Evolutionary conservation across 345 rosid genomes (phyloP).

Genomic region (Rhizophora apiculata): DNA sequence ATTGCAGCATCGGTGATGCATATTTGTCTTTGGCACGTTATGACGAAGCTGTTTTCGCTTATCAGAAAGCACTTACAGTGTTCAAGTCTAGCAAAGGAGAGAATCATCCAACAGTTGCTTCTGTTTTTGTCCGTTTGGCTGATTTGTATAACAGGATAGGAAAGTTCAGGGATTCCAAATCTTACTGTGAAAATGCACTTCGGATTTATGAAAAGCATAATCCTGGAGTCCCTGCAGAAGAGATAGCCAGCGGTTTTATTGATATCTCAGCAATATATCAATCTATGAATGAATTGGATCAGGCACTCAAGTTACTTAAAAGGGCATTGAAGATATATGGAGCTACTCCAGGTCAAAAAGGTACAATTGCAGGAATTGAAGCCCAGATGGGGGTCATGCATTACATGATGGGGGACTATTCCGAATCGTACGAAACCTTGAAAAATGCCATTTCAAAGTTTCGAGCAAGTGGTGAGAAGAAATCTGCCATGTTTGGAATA

Average conservation of each 20-base stretch:
- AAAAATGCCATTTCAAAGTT: constrained; percentile 63
- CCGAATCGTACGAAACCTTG: constrained; percentile 64
- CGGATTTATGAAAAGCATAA: constrained; percentile 55
- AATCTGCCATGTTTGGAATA: constrained; percentile 72
- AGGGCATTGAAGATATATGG: constrained; percentile 60
- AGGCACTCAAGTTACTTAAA: constrained; percentile 59
- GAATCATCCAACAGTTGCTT: constrained; percentile 75
- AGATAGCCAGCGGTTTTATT: constrained; percentile 74
- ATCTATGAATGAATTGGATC: constrained; percentile 70
- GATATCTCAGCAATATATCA: constrained; percentile 84
- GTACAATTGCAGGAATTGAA: constrained; percentile 80
- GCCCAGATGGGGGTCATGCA: constrained; percentile 90
- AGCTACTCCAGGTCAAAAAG: constrained; percentile 64
- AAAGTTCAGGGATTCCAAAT: constrained; percentile 69
- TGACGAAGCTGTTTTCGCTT: constrained; percentile 81
- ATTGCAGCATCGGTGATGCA: constrained; percentile 89
- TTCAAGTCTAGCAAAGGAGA: constrained; percentile 80
- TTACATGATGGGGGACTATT: constrained; percentile 75
- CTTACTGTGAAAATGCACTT: constrained; percentile 80
- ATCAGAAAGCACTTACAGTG: constrained; percentile 78
- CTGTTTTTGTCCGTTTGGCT: constrained; percentile 80
- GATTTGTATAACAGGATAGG: constrained; percentile 81
- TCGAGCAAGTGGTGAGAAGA: constrained; percentile 73
- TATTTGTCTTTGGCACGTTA: constrained; percentile 78
- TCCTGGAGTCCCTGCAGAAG: constrained; percentile 59